Base-by-base conservation (phyloP, 148 eudicot genomes). In the Agrostemma githago region DNA sequence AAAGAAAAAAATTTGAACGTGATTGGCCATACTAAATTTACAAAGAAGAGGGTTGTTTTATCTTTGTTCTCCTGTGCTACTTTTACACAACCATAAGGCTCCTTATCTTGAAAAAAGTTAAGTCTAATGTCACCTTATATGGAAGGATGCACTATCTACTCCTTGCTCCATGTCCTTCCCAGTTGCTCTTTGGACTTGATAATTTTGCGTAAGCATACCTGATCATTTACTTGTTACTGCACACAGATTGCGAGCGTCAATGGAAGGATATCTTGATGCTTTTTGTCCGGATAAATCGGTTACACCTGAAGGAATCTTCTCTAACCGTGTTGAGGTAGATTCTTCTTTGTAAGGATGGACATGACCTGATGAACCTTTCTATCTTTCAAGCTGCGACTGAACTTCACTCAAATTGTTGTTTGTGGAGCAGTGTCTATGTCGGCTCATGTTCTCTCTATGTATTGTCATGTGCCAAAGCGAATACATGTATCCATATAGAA, bases 241-340 rank as follows among this genome's bases (percentile, higher is more conserved):
- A 62, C 72, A 38, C 89, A 94, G 97, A 76, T 82, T 96, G 83
- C 89, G 99, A 74, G 80, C 87, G 77, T 96, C 99, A 59, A 92
- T 96, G 99, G 94, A 90, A 77, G 82, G 87, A 62, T 89, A 83
- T 77, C 89, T 96, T 71, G 92, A 92, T 76, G 80, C 77, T 74
- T 96, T 92, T 89, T 86, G 78, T 84, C 99, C 99, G 17, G 77
- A 85, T 62, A 76, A 82, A 19, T 90, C 99, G 42, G 42, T 84
- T 71, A 83, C 90, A 62, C 99, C 99, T 17, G 89, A 84, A 74
- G 99, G 97, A 77, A 89, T 96, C 81, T 96, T 96, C 81, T 81
- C 85, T 42, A 90, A 81, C 61, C 90, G 97, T 62, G 83, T 88
- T 17, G 92, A 91, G 90, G 98, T 93, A 86, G 87, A 68, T 51